Evolutionary conservation across 1,284 basidiomycete genomes (phyloP).

Genomic region (Cryptococcus sp.): DNA sequence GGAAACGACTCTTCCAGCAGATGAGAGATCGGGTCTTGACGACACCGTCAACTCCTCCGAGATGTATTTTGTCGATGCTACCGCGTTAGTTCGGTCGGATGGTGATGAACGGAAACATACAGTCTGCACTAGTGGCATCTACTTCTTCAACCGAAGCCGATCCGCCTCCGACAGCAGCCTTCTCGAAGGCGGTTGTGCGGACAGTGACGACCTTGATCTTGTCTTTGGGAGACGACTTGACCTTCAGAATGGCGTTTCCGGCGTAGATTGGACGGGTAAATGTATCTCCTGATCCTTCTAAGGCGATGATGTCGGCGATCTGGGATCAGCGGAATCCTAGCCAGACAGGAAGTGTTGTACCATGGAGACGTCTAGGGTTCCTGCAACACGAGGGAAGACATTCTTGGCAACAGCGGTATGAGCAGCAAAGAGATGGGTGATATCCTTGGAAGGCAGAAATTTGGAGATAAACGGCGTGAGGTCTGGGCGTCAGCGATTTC

Average conservation of each 20-base stretch:
- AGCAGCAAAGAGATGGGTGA: slow-evolving; percentile 83
- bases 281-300: slow-evolving; percentile 67
- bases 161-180: slow-evolving; percentile 56
- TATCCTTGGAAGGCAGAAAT: slow-evolving; percentile 51
- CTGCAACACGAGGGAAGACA: slow-evolving; percentile 82
- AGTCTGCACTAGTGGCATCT: slow-evolving; percentile 62
- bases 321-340: slow-evolving; percentile 4
- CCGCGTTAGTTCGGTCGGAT: background rate
- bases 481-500: slow-evolving; percentile 32
- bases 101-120: slow-evolving; percentile 45
- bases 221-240: slow-evolving; percentile 64
- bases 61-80: slow-evolving; percentile 65
- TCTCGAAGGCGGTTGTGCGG: slow-evolving; percentile 86
- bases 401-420: slow-evolving; percentile 71
- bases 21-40: slow-evolving; percentile 83
- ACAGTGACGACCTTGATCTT: slow-evolving; percentile 93
- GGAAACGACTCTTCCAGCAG: slow-evolving; percentile 84
- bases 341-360: slow-evolving; percentile 8
- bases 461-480: slow-evolving; percentile 54
- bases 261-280: slow-evolving; percentile 97
- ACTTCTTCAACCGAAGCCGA: slow-evolving; percentile 61
- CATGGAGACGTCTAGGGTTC: slow-evolving; percentile 71
- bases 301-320: slow-evolving; percentile 87
- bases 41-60: slow-evolving; percentile 84
- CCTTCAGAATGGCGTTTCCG: slow-evolving; percentile 93